phyloP scores from a whole-genome alignment of 345 rosid genomes.

The Citrus trifoliata region DNA sequence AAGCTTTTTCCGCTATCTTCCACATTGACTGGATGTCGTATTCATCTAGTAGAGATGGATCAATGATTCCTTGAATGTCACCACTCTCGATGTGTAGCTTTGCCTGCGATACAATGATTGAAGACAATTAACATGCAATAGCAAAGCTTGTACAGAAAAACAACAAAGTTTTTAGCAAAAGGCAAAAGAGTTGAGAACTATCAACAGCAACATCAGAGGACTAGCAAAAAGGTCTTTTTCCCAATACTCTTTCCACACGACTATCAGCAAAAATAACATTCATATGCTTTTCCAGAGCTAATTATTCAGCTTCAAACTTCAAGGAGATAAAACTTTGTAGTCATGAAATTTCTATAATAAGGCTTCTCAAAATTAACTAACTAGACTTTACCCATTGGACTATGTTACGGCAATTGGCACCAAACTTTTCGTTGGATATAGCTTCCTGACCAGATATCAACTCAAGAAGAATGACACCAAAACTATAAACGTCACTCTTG shows the following conservation, averaged over 20 bases:
- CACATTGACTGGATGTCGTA: conserved; percentile 96
- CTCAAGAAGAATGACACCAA: conserved; percentile 95
- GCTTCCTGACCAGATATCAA: conserved; percentile 96
- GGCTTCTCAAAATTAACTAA: not conserved
- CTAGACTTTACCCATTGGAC: conserved; percentile 88
- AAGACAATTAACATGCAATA: conserved; percentile 1
- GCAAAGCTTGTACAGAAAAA: not conserved
- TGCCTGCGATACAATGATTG: conserved; percentile 41
- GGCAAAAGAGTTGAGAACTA: not conserved
- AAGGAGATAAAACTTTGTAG: not conserved
- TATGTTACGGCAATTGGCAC: conserved; percentile 87
- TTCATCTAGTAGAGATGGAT: conserved; percentile 56
- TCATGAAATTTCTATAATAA: not conserved
- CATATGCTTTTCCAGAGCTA: not conserved
- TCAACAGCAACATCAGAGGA: not conserved
- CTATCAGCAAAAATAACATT: not conserved
- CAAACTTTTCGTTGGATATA: conserved; percentile 88
- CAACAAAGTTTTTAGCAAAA: not conserved
- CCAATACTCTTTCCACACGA: not conserved
- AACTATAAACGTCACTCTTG: conserved; percentile 97
- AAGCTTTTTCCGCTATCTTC: conserved; percentile 96
- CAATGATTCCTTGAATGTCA: conserved; percentile 86
- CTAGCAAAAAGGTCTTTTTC: not conserved
- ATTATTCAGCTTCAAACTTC: not conserved
- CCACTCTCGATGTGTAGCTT: conserved; percentile 94